Conservation (phyloP, 2,329 filamentous ascomycete species). For the Basipetospora sp. region DNA sequence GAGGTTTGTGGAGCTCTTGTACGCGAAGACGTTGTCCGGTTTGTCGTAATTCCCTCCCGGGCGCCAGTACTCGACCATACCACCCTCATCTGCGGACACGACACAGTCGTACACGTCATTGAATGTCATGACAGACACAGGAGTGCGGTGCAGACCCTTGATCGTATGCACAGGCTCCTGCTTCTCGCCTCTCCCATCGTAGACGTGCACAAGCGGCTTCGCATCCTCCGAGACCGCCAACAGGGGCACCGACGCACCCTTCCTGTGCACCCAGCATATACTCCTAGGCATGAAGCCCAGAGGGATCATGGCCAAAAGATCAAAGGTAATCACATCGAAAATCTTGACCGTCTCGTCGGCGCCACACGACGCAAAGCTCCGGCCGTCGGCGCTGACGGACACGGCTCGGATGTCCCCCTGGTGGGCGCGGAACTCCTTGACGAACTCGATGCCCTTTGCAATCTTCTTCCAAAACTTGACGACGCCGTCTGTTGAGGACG, state of each 20-base stretch:
- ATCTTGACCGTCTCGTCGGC: constrained; percentile 67
- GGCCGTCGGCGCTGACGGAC: constrained; percentile 74
- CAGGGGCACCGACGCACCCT: constrained; percentile 73
- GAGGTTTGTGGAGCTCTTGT: constrained; percentile 84
- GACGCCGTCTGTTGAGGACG: constrained; percentile 82
- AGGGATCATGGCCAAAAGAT: constrained; percentile 69
- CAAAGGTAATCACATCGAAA: constrained; percentile 72
- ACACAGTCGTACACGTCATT: constrained; percentile 84
- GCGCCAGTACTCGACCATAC: constrained; percentile 95
- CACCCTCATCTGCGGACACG: constrained; percentile 71
- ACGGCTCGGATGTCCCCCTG: constrained; percentile 69
- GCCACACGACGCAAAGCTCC: constrained; percentile 84
- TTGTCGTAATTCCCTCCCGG: constrained; percentile 73
- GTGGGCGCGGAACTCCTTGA: constrained; percentile 94
- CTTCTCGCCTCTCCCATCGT: constrained; percentile 77
- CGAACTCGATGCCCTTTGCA: constrained; percentile 80
- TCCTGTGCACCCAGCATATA: constrained; percentile 81
- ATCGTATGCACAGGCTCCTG: constrained; percentile 63
- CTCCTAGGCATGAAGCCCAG: constrained; percentile 61
- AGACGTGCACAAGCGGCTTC: constrained; percentile 62
- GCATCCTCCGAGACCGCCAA: constrained; percentile 68
- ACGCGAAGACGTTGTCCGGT: constrained; percentile 77
- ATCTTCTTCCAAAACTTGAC: constrained; percentile 99
- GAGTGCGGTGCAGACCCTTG: constrained; percentile 62
- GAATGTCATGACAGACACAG: constrained; percentile 75